Evolutionary conservation across 257 asterid genomes (phyloP).

Genomic region (Nicotiana tabacum): DNA sequence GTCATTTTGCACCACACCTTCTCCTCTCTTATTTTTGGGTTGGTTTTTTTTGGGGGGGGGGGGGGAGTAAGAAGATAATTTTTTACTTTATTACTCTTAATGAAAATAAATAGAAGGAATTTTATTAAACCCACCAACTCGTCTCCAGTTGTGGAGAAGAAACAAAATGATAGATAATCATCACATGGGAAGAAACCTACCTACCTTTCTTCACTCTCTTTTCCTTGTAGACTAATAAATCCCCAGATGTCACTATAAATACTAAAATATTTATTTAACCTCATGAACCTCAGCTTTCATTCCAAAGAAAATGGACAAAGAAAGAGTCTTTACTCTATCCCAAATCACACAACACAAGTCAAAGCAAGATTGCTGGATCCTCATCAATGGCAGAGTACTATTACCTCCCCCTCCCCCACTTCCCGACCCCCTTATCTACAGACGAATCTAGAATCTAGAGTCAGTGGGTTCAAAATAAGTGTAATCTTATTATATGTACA

Average conservation of each 20-base stretch:
- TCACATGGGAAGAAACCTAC: neutral
- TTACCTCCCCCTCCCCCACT: neutral
- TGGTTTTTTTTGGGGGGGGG: too few relatives aligned
- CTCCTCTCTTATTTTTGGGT: neutral
- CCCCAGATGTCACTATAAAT: neutral
- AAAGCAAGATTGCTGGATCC: conserved; percentile 37
- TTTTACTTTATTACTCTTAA: neutral
- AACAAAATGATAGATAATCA: neutral
- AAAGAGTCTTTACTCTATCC: conserved; percentile 20
- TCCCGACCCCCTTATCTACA: too few relatives aligned
- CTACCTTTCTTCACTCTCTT: conserved; percentile 4
- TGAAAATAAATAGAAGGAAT: neutral
- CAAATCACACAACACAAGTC: conserved; percentile 30
- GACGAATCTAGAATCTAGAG: too few relatives aligned
- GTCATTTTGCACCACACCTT: neutral
- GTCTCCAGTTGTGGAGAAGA: neutral
- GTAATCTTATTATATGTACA: too few relatives aligned
- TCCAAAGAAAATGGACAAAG: conserved; percentile 18
- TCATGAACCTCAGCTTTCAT: too few relatives aligned
- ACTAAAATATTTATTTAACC: neutral
- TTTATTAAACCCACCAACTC: neutral
- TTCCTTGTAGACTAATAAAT: neutral
- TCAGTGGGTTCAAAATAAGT: too few relatives aligned
- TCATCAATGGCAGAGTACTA: conserved; percentile 33
- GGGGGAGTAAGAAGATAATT: neutral